Evolutionary conservation across 2,329 filamentous ascomycete genomes (phyloP).

Genomic region (Cryphonectria parasitica): DNA sequence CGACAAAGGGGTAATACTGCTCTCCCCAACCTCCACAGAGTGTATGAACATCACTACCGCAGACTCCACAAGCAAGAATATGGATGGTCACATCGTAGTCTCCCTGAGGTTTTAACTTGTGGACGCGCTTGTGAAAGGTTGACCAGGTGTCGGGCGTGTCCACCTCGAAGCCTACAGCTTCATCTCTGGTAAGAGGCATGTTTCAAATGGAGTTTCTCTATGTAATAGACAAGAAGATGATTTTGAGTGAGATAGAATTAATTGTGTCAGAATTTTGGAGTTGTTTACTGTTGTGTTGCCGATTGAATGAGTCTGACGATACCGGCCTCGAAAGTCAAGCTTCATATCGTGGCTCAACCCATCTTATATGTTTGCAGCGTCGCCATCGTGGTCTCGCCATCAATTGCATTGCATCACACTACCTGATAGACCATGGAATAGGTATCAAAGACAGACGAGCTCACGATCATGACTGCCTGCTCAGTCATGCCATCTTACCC

Average conservation of each 20-base stretch:
- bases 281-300: background rate
- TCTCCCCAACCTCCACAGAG: slow-evolving; percentile 70
- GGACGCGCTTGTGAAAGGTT: slow-evolving; percentile 72
- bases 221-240: no score
- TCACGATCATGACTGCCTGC: background rate
- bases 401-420: background rate
- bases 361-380: background rate
- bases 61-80: slow-evolving; percentile 80
- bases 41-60: slow-evolving; percentile 73
- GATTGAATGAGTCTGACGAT: background rate
- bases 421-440: background rate
- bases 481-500: background rate
- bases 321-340: background rate
- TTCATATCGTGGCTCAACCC: background rate
- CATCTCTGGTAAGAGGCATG: slow-evolving; percentile 20
- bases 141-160: slow-evolving; percentile 57
- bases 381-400: slow-evolving; percentile 4
- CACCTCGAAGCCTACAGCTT: slow-evolving; percentile 58
- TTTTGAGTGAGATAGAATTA: background rate
- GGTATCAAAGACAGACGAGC: background rate
- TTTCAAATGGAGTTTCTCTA: background rate
- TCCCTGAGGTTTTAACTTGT: slow-evolving; percentile 83
- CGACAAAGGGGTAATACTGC: slow-evolving; percentile 65
- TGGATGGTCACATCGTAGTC: slow-evolving; percentile 88
- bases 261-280: background rate